Base-by-base conservation (phyloP, 2,329 filamentous ascomycete species). In the Hypoxylon sp. region DNA sequence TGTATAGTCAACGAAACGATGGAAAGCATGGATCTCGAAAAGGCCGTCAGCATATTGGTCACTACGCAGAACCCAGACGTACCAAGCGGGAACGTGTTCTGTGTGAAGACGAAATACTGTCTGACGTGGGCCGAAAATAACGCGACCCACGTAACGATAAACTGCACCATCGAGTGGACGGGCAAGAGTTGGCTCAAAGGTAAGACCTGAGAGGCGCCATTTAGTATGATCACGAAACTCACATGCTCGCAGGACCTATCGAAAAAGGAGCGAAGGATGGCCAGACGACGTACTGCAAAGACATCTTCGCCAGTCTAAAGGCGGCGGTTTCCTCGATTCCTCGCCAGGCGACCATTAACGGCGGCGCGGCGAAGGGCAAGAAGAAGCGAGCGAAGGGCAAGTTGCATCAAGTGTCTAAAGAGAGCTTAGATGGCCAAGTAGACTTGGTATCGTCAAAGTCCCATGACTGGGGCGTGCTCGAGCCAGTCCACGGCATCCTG, bases 151-250 rank as follows among this genome's bases (percentile, higher is more conserved):
- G 78, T 99, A 24, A 86, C 95, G 60, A 89, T 94, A 77, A 97
- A 89, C 65, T 97, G 92, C 73, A 89, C 87, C 2, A 90, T 97
- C 38, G 96, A 99, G 71, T 99, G 96, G 96, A 88, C 89, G 3
- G 93, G 93, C 67, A 99, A 98, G 81, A 97, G 93, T 78, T 99
- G 95, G 95, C 79, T 99, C 41, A 97, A 95, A 79, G 91, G 93
- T 96, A 79, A 72, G 80, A 31, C 48, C 63, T 26, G 62, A 52
- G 27, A 41, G 0, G n/a, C 9, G 33, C 17, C 40, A n/a, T 11
- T 20, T 17, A 35, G 21, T 27, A 1, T n/a, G 10, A 9, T 7
- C 21, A 23, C 15, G 9, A 20, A 45, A 57, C 46, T 74, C 79
- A 35, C 63, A 81, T 56, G 27, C 46, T 48, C 38, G 29, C 64